These are phyloP conservation scores for Volvox africanus DNA, from an alignment of 139 green algal species.

Conservation along the genomic window DNA sequence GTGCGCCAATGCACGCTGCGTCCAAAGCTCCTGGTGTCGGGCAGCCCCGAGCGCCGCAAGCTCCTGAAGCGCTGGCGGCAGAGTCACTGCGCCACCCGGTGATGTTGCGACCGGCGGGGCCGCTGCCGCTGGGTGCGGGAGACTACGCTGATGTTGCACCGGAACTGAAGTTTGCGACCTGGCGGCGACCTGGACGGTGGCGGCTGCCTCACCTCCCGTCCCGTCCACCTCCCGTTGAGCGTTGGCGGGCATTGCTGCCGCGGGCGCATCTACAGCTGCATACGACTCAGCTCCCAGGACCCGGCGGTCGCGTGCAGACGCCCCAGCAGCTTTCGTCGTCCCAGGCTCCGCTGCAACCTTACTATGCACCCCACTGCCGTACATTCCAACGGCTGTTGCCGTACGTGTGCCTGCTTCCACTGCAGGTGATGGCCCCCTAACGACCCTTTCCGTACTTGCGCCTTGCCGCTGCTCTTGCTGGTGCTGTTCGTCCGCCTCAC, in stretches of 20 bases:
- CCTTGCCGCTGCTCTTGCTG: neutral
- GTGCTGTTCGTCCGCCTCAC: conserved; percentile 28
- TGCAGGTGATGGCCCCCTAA: neutral
- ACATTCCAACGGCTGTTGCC: neutral
- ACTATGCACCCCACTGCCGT: neutral
- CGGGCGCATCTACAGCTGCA: neutral
- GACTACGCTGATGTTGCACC: neutral
- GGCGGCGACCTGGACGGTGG: neutral
- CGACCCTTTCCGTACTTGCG: too few relatives aligned
- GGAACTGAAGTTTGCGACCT: neutral
- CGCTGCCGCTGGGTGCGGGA: neutral
- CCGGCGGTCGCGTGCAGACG: too few relatives aligned
- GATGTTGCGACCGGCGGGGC: neutral
- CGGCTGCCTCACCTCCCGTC: neutral
- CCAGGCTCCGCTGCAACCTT: too few relatives aligned
- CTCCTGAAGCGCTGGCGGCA: conserved; percentile 36
- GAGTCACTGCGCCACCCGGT: neutral
- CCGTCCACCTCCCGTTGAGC: too few relatives aligned
- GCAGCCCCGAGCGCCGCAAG: conserved; percentile 20
- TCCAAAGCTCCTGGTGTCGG: conserved; percentile 16
- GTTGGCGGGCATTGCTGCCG: too few relatives aligned
- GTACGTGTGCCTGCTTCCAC: neutral
- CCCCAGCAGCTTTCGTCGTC: too few relatives aligned
- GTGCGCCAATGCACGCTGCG: conserved; percentile 1
- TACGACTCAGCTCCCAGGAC: neutral